Evolutionary conservation across 2,329 filamentous ascomycete species (phyloP).

Genomic region (Ophiocordyceps unilateralis): DNA sequence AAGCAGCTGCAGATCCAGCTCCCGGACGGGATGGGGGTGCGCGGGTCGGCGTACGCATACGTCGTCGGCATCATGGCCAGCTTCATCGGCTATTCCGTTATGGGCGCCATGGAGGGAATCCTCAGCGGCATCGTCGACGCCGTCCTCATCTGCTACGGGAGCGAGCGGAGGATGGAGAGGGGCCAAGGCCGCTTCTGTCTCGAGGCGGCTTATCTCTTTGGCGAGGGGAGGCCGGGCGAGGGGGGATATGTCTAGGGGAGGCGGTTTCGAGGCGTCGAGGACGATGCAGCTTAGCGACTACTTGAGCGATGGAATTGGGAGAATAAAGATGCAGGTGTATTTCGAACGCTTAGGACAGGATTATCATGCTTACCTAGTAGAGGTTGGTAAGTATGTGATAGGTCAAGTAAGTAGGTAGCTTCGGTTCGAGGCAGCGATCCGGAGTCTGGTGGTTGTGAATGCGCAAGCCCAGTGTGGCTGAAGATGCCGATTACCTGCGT

Average conservation of each 20-base stretch:
- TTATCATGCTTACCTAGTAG: too few species aligned
- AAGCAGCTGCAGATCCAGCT: constrained; percentile 50
- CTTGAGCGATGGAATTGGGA: too few species aligned
- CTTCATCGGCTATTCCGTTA: constrained; percentile 85
- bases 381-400: too few species aligned
- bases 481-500: too few species aligned
- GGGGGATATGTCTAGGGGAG: constrained; percentile 3
- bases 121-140: constrained; percentile 77
- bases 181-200: constrained; percentile 68
- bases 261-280: neutral
- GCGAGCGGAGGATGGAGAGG: constrained; percentile 55
- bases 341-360: too few species aligned
- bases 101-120: constrained; percentile 81
- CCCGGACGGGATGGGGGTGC: constrained; percentile 35
- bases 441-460: neutral
- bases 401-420: too few species aligned
- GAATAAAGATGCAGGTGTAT: too few species aligned
- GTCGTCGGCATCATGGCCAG: constrained; percentile 83
- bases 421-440: neutral
- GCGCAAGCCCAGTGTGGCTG: neutral
- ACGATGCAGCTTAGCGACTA: neutral
- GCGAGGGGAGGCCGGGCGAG: constrained; percentile 30
- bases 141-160: constrained; percentile 85
- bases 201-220: constrained; percentile 79
- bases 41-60: constrained; percentile 85